Conservation (phyloP, 2,329 filamentous ascomycete genomes). For the Sphaerulina vaccinii region DNA sequence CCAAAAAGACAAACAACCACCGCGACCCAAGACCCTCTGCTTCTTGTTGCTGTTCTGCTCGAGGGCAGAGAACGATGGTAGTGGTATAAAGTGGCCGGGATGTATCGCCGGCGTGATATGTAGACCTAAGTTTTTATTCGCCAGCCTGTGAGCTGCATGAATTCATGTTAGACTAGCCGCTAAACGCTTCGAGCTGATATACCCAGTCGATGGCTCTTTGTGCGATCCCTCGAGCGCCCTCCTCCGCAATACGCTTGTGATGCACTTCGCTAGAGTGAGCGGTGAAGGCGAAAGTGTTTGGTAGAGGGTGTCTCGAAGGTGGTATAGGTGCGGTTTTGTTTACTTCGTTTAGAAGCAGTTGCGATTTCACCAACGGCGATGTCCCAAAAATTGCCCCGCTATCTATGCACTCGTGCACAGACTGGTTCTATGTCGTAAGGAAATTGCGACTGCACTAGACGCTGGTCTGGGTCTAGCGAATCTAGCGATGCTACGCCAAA, state of each 20-base stretch:
- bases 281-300: not conserved
- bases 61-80: not conserved
- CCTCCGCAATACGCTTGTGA: not conserved
- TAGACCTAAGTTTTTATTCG: not conserved
- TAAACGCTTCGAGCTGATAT: not conserved
- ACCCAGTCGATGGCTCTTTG: not conserved
- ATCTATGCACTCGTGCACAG: not conserved
- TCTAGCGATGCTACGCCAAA: not conserved
- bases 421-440: not conserved
- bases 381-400: not conserved
- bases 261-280: not conserved
- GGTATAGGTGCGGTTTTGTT: not conserved
- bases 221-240: not conserved
- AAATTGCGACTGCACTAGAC: not conserved
- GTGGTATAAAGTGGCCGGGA: not conserved
- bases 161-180: not conserved
- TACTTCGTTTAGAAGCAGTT: not conserved
- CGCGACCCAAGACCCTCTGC: not conserved
- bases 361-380: not conserved
- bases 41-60: not conserved
- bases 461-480: not conserved
- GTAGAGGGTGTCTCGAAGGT: not conserved
- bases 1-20: not conserved
- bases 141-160: not conserved
- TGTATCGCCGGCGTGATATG: not conserved